These are phyloP conservation scores for Colletotrichum cereale DNA, from an alignment of 2,329 filamentous ascomycete species.

Conservation along the genomic window DNA sequence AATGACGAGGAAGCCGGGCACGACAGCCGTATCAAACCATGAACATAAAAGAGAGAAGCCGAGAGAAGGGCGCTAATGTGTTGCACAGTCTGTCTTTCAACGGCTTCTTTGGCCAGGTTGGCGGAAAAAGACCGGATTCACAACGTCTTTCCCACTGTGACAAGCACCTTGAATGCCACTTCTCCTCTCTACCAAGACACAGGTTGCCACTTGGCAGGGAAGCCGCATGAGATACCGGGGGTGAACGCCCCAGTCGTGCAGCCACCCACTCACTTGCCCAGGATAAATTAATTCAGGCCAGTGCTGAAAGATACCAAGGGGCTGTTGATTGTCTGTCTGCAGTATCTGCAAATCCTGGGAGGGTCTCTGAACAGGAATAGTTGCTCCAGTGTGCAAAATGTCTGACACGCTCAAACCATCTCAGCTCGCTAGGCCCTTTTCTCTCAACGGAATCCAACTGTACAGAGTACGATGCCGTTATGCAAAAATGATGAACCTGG, in stretches of 20 bases:
- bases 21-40: conserved; percentile 20
- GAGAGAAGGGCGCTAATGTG: conserved; percentile 32
- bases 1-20: conserved; percentile 30
- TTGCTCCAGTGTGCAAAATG: conserved; percentile 20
- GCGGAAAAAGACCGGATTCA: conserved; percentile 28
- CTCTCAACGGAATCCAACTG: conserved; percentile 3
- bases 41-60: conserved; percentile 35
- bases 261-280: background rate
- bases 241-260: conserved; percentile 20
- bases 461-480: no score
- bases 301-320: background rate
- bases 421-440: conserved; percentile 4
- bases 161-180: conserved; percentile 25
- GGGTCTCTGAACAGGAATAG: background rate
- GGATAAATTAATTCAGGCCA: background rate
- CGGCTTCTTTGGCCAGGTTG: conserved; percentile 30
- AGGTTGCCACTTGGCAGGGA: conserved; percentile 37
- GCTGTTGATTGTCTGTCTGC: conserved; percentile 26
- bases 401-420: background rate
- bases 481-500: background rate
- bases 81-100: conserved; percentile 38
- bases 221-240: conserved; percentile 20
- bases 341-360: background rate
- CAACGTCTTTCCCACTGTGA: conserved; percentile 30
- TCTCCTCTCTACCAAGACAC: conserved; percentile 15